Base-by-base conservation (phyloP, 371 early-diverging fungal genomes). In the Mucor irregularis region DNA sequence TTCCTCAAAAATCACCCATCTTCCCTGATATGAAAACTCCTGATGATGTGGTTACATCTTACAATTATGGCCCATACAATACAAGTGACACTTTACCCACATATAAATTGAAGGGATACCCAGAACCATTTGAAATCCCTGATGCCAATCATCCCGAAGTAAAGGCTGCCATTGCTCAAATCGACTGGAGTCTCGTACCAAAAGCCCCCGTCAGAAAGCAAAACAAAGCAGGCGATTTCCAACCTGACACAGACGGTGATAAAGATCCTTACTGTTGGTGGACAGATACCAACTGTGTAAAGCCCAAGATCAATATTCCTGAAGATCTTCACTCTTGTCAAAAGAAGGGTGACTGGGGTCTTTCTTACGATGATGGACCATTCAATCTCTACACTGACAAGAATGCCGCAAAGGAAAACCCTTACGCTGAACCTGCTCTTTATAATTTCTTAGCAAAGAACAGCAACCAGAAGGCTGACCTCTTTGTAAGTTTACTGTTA, bases 311-410 rank as follows among this genome's bases (percentile, higher is more conserved):
- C 0, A 1, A 30, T 22, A 34, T 76, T 9, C 73, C 76, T 21
- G 46, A 61, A 11, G 76, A 76, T 60, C 62, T 68, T 9, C 68
- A 66, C 16, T 51, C 66, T 16, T 76, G 76, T 35, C 66, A 7
- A 50, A n/a, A 57, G 5, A 62, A 45, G 4, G 71, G 71, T 39
- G 76, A 76, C 56, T 76, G 77, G 77, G 77, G 77, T 49, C 39
- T 73, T 21, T 53, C 45, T 31, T 76, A 66, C 38, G 77, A 76
- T 38, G 77, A 76, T 47, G 77, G 77, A 24, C 77, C 77, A 24
- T 68, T 64, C 44, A 73, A 73, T 40, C 54, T 46, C 2, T 34
- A 48, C 13, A 61, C 69, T 14, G 19, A 29, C 17, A 52, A 53
- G 14, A 10, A 42, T 29, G 52, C 51, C 73, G 13, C 73, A 76